These are phyloP conservation scores for Fagus sylvatica DNA, from an alignment of 306 rosid genomes.

Conservation along the genomic window DNA sequence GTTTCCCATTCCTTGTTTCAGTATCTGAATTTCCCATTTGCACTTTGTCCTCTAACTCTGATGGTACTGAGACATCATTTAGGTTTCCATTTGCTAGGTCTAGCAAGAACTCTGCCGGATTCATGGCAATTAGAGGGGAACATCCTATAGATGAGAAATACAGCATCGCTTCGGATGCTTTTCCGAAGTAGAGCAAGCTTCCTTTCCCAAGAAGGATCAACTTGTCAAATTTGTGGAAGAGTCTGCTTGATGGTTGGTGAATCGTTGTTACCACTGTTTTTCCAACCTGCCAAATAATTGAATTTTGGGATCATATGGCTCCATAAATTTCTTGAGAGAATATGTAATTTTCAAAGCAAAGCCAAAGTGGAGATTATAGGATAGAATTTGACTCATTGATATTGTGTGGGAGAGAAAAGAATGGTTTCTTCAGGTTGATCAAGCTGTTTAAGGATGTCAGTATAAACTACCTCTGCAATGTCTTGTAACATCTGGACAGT, in stretches of 20 bases:
- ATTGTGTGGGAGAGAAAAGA: too few relatives aligned
- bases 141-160: constrained; percentile 91
- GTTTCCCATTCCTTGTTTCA: constrained; percentile 61
- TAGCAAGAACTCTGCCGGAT: constrained; percentile 92
- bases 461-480: constrained; percentile 77
- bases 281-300: constrained; percentile 64
- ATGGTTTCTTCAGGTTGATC: too few relatives aligned
- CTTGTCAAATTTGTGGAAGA: constrained; percentile 93
- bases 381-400: too few relatives aligned
- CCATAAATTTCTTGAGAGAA: not conserved
- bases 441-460: not conserved
- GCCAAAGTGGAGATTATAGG: too few relatives aligned
- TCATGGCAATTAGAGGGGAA: constrained; percentile 88
- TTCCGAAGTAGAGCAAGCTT: constrained; percentile 88
- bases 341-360: too few relatives aligned
- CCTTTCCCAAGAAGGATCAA: constrained; percentile 97
- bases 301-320: not conserved
- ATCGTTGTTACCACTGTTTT: constrained; percentile 96
- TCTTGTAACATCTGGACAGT: constrained; percentile 92
- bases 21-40: constrained; percentile 60
- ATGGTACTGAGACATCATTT: constrained; percentile 83
- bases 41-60: constrained; percentile 86
- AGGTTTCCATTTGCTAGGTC: constrained; percentile 95
- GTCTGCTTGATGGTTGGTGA: constrained; percentile 97
- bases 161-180: constrained; percentile 77